Base-by-base conservation (phyloP, 1,284 basidiomycete species). In the Vanrija pseudolonga region DNA sequence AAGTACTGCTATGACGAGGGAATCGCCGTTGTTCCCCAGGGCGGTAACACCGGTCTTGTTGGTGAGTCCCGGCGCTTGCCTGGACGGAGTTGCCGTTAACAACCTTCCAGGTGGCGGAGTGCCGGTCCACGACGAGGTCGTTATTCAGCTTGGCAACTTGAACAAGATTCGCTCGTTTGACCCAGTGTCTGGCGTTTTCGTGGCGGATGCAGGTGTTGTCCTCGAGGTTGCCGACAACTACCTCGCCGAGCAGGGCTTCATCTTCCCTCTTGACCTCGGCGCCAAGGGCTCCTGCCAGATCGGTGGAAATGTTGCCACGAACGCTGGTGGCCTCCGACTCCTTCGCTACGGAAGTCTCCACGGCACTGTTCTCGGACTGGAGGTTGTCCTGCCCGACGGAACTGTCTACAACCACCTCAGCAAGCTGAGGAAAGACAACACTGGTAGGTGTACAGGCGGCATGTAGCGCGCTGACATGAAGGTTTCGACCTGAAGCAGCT, bases 201-300 rank as follows among this genome's bases (percentile, higher is more conserved):
- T 81, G 7, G 78, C 78, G 48, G 83, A 98, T 73, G 92, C 94
- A 1, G 96, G 96, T 26, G 94, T 92, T 75, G 85, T 99, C 62
- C 84, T 99, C n/a, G 89, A 98, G 71, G 83, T 84, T 11, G 82
- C 98, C 26, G 88, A 91, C 51, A 88, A 94, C 74, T 85, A 90
- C 71, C 83, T 98, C 47, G 85, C 86, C 4, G 87, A 90, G 9
- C 82, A 93, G 68, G 85, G 93, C 59, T 90, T 98, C 76, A 94
- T 98, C 75, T 94, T 98, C 86, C 96, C 96, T 4, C 83, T 98
- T 41, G 96, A 99, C 73, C 81, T 99, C 6, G 96, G 95, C 48
- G 96, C 96, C 18, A 99, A 99, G 80, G 96, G 96, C 68, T 95
- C 90, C 82, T 99, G 96, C 78, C 95, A 98, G 68, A 96, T 99